A percentile compares a stretch with the other conserved stretches of the same genome.
These are phyloP conservation scores for Penicillium chermesinum DNA, from an alignment of 495 filamentous ascomycete species.

Conservation along the genomic window DNA sequence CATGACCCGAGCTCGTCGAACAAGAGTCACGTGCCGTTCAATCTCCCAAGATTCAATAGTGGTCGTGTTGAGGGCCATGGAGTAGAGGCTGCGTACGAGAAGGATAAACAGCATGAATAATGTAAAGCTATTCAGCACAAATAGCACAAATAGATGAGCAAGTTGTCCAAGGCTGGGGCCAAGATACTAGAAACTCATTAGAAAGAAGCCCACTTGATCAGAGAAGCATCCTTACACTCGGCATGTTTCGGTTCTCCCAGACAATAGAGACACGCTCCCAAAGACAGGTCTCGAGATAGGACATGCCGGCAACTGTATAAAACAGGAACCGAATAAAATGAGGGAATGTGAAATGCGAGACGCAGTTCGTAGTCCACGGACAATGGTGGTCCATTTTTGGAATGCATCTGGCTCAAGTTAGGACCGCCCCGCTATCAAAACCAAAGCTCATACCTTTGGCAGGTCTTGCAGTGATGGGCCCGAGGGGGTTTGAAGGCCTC, in stretches of 20 bases:
- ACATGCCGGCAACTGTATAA: constrained; percentile 67
- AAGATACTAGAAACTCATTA: constrained; percentile 53
- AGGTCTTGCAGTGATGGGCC: constrained; percentile 88
- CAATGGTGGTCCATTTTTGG: constrained; percentile 99
- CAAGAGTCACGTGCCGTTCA: constrained; percentile 73
- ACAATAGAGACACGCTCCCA: constrained; percentile 55
- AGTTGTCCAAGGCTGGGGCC: constrained; percentile 65
- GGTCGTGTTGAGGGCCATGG: constrained; percentile 58
- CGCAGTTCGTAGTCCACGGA: constrained; percentile 92
- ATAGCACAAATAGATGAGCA: constrained; percentile 59
- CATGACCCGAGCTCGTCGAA: constrained; percentile 53
- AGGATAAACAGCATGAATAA: constrained; percentile 63
- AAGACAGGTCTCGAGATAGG: constrained; percentile 55
- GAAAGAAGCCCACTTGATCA: constrained; percentile 5
- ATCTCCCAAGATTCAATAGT: constrained; percentile 94
- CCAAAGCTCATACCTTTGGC: too few species aligned
- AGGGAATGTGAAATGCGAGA: constrained; percentile 83
- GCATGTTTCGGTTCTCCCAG: constrained; percentile 62
- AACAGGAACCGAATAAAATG: constrained; percentile 86
- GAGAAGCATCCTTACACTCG: constrained; percentile 47
- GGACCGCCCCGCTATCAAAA: too few species aligned
- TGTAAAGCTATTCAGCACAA: constrained; percentile 55
- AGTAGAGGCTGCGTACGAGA: constrained; percentile 55
- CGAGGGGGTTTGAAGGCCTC: constrained; percentile 75
- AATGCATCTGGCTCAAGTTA: constrained; percentile 59